Conservation (phyloP, 2,329 filamentous ascomycete genomes). For the Paraphoma chrysanthemicola region DNA sequence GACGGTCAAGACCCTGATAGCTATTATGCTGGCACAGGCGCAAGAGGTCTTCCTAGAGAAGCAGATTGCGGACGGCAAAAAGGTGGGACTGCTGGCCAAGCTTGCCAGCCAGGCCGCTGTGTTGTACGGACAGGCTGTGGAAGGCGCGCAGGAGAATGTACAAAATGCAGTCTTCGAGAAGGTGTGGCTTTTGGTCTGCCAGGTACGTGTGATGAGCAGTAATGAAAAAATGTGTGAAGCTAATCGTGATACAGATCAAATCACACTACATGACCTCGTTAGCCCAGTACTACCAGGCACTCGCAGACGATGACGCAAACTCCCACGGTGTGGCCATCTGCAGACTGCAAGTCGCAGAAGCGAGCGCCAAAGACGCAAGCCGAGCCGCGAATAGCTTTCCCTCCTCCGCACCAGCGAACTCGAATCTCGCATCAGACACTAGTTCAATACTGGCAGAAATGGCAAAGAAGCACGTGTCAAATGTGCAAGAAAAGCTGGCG, state of each 20-base stretch:
- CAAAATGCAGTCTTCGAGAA: constrained; percentile 92
- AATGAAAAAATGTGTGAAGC: background rate
- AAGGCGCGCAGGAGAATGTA: constrained; percentile 92
- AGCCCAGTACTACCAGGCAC: constrained; percentile 91
- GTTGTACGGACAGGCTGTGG: constrained; percentile 84
- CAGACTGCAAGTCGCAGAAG: constrained; percentile 81
- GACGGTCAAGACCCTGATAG: constrained; percentile 92
- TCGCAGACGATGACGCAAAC: constrained; percentile 88
- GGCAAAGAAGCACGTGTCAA: constrained; percentile 80
- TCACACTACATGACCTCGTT: constrained; percentile 81
- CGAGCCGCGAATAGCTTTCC: constrained; percentile 82
- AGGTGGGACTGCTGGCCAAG: constrained; percentile 89
- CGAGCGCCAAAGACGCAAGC: constrained; percentile 77
- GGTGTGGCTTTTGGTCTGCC: constrained; percentile 83
- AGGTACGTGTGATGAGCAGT: constrained; percentile 60
- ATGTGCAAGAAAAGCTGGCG: constrained; percentile 79
- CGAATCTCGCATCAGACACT: constrained; percentile 84
- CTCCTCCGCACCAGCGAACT: constrained; percentile 75
- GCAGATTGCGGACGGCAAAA: constrained; percentile 91
- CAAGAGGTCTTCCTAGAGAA: constrained; percentile 99
- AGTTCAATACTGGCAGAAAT: constrained; percentile 77
- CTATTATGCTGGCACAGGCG: constrained; percentile 90
- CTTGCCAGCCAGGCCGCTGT: constrained; percentile 89
- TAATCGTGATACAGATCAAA: constrained; percentile 66
- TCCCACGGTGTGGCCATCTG: constrained; percentile 86